Evolutionary conservation across 176 grass and related monocot species (phyloP).

Genomic region (Carex pumila): DNA sequence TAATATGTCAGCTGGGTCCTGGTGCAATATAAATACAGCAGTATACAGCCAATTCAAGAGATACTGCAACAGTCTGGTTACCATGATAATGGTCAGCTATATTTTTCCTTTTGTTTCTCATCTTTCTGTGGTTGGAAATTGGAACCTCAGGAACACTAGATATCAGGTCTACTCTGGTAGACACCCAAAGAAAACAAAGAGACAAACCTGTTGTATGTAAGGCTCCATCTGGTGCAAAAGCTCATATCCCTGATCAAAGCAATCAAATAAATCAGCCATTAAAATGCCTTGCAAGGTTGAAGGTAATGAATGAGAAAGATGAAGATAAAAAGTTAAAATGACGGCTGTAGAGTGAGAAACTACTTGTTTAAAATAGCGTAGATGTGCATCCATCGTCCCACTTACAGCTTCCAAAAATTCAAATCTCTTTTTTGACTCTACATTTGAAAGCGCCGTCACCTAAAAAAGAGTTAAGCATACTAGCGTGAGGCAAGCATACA

Average conservation of each 20-base stretch:
- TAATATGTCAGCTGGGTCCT: neutral
- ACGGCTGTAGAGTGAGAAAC: neutral
- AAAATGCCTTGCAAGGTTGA: neutral
- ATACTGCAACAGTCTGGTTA: neutral
- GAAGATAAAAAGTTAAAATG: constrained; percentile 11
- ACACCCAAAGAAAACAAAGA: neutral
- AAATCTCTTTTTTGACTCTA: constrained; percentile 97
- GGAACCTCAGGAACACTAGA: neutral
- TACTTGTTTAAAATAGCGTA: constrained; percentile 99
- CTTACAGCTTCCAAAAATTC: constrained; percentile 99
- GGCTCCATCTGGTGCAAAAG: constrained; percentile 97
- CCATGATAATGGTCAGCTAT: neutral
- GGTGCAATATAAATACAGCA: neutral
- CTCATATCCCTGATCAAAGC: constrained; percentile 85
- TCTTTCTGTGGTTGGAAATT: neutral
- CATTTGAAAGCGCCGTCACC: constrained; percentile 96
- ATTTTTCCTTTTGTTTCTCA: neutral
- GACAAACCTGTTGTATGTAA: constrained; percentile 86
- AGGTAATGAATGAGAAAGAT: neutral
- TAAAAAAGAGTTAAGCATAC: constrained; percentile 19
- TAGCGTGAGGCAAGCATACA: neutral
- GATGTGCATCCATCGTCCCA: constrained; percentile 99
- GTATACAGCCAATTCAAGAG: neutral
- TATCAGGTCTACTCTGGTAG: neutral
- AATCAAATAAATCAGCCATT: constrained; percentile 7